Evolutionary conservation across 208 protist genomes (phyloP).

Genomic region (Trypanosoma vivax): DNA sequence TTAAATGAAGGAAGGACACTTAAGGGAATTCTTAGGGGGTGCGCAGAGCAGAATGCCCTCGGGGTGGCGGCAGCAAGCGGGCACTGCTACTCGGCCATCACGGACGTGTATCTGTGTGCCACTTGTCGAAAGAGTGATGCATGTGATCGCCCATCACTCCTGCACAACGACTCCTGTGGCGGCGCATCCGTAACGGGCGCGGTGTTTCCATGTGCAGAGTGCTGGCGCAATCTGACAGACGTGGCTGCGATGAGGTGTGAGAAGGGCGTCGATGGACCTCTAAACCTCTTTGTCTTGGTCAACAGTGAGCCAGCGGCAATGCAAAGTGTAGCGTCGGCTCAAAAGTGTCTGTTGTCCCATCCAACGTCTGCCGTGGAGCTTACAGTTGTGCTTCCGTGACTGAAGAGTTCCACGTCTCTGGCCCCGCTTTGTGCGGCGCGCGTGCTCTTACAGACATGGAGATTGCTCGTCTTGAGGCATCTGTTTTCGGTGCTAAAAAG

Average conservation of each 20-base stretch:
- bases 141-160: not conserved
- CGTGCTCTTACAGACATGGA: too few species aligned
- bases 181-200: conserved; percentile 7
- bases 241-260: conserved; percentile 41
- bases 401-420: not conserved
- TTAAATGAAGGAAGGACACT: conserved; percentile 43
- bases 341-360: not conserved
- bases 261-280: conserved; percentile 14
- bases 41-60: conserved; percentile 85
- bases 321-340: conserved; percentile 6
- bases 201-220: conserved; percentile 69
- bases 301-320: conserved; percentile 5
- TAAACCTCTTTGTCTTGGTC: conserved; percentile 37
- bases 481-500: too few species aligned
- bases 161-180: not conserved
- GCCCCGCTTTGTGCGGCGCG: not conserved
- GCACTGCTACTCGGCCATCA: conserved; percentile 36
- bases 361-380: conserved; percentile 11
- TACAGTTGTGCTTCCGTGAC: conserved; percentile 19
- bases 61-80: conserved; percentile 69
- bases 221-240: conserved; percentile 52
- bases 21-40: conserved; percentile 74
- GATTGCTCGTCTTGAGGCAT: too few species aligned
- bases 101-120: conserved; percentile 48
- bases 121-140: not conserved